These are phyloP conservation scores for Wickerhamomyces sp. DNA, from an alignment of 1,139 yeast species.

Conservation along the genomic window DNA sequence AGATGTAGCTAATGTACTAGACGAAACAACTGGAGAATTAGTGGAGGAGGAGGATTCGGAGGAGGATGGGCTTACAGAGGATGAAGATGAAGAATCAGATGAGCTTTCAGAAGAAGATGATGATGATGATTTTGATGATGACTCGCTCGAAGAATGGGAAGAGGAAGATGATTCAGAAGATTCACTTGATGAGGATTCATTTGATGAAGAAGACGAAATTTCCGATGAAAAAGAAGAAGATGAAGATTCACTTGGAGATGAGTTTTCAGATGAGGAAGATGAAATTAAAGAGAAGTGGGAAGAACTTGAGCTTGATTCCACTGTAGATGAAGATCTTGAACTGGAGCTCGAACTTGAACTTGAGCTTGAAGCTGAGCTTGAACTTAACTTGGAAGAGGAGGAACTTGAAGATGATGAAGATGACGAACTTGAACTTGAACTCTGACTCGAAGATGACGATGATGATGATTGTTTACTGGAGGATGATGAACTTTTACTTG, in stretches of 20 bases:
- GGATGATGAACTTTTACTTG: conserved; percentile 20
- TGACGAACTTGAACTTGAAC: conserved; percentile 13
- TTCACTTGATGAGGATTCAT: not conserved
- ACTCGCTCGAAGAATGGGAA: not conserved
- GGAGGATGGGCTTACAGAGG: not conserved
- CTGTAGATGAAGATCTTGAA: conserved; percentile 7
- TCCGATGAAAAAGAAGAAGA: not conserved
- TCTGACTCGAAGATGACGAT: conserved; percentile 3
- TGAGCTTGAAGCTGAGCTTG: conserved; percentile 14
- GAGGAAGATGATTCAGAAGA: not conserved
- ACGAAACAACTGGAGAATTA: too few relatives aligned
- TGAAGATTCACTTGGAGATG: conserved; percentile 1
- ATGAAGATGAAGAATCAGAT: not conserved
- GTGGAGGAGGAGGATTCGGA: conserved; percentile 2
- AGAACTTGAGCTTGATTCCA: conserved; percentile 8
- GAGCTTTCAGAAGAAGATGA: not conserved
- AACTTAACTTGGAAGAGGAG: conserved; percentile 26
- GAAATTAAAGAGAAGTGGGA: not conserved
- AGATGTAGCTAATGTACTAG: too few relatives aligned
- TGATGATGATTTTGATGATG: conserved; percentile 1
- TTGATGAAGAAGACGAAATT: not conserved
- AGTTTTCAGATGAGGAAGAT: not conserved
- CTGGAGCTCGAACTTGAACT: conserved; percentile 4
- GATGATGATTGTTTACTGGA: conserved; percentile 29
- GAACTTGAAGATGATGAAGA: conserved; percentile 27